Evolutionary conservation across 768 basidiomycete species (phyloP).

Genomic region (Mycena maculata): DNA sequence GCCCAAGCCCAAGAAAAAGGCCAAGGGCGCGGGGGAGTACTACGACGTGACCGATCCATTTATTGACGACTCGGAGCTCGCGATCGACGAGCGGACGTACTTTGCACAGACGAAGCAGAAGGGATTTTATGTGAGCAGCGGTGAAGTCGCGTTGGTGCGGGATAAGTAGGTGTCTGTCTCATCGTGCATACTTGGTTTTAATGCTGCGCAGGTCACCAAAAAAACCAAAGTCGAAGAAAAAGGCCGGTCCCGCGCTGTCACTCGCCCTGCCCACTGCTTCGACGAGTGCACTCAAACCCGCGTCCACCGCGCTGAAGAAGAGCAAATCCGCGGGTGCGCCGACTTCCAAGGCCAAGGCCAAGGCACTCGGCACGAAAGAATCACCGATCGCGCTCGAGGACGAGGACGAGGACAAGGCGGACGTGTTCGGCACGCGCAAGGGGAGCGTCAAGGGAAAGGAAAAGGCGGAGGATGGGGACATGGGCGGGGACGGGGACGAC

Average conservation of each 20-base stretch:
- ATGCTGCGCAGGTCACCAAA: constrained; percentile 63
- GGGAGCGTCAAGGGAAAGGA: constrained; percentile 17
- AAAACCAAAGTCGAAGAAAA: constrained; percentile 74
- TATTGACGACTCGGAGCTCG: constrained; percentile 97
- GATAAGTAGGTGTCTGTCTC: constrained; percentile 63
- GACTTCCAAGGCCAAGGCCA: constrained; percentile 37
- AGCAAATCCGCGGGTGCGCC: constrained; percentile 26
- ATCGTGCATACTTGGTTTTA: constrained; percentile 27
- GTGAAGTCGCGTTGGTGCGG: constrained; percentile 87
- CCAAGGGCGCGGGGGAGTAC: constrained; percentile 69
- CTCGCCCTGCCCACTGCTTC: constrained; percentile 33
- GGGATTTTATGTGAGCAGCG: constrained; percentile 92
- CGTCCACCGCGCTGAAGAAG: constrained; percentile 30
- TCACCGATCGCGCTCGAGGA: constrained; percentile 58
- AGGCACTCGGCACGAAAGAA: constrained; percentile 55
- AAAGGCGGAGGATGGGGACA: constrained; percentile 17
- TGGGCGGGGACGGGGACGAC: constrained; percentile 18
- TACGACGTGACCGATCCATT: constrained; percentile 95
- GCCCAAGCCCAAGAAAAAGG: constrained; percentile 31
- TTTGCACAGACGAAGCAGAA: constrained; percentile 93
- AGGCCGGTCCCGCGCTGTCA: constrained; percentile 20
- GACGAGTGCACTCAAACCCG: constrained; percentile 25
- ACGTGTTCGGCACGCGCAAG: constrained; percentile 17
- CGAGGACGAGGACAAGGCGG: constrained; percentile 50
- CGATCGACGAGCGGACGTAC: constrained; percentile 89